These are phyloP conservation scores for Trametes elegans DNA, from an alignment of 768 basidiomycete genomes.

Conservation along the genomic window DNA sequence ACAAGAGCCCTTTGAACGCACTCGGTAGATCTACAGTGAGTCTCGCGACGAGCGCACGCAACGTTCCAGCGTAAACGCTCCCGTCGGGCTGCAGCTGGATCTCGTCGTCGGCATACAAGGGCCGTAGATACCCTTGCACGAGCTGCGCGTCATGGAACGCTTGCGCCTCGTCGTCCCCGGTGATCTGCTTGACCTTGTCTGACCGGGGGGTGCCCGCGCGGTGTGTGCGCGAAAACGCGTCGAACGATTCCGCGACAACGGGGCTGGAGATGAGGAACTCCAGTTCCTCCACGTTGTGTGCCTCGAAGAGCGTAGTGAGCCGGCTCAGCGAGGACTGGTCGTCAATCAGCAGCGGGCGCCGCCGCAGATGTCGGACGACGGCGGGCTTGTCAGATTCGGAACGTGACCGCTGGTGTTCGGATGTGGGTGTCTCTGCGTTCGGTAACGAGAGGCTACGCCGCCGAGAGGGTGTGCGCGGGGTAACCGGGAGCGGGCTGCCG, in stretches of 20 bases:
- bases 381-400: slow-evolving; percentile 16
- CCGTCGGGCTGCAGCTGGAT: slow-evolving; percentile 67
- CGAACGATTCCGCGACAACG: slow-evolving; percentile 20
- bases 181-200: slow-evolving; percentile 39
- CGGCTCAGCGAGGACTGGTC: slow-evolving; percentile 36
- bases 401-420: slow-evolving; percentile 17
- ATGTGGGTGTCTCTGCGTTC: neutral
- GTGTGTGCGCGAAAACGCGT: slow-evolving; percentile 14
- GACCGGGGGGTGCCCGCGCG: slow-evolving; percentile 16
- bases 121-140: slow-evolving; percentile 51
- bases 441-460: slow-evolving; percentile 16
- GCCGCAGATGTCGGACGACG: slow-evolving; percentile 32
- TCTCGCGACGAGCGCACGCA: slow-evolving; percentile 69
- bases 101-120: slow-evolving; percentile 53
- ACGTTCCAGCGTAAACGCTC: slow-evolving; percentile 62
- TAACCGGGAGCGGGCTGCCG: slow-evolving; percentile 7
- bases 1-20: slow-evolving; percentile 19
- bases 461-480: slow-evolving; percentile 15
- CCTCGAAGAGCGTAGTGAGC: slow-evolving; percentile 38
- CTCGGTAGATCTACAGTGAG: slow-evolving; percentile 62
- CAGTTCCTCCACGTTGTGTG: slow-evolving; percentile 34
- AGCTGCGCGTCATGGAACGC: slow-evolving; percentile 39
- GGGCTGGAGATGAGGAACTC: slow-evolving; percentile 33
- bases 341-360: slow-evolving; percentile 38
- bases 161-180: slow-evolving; percentile 43